phyloP scores from a whole-genome alignment of 805 yeast species.

The Candida tibetensis region DNA sequence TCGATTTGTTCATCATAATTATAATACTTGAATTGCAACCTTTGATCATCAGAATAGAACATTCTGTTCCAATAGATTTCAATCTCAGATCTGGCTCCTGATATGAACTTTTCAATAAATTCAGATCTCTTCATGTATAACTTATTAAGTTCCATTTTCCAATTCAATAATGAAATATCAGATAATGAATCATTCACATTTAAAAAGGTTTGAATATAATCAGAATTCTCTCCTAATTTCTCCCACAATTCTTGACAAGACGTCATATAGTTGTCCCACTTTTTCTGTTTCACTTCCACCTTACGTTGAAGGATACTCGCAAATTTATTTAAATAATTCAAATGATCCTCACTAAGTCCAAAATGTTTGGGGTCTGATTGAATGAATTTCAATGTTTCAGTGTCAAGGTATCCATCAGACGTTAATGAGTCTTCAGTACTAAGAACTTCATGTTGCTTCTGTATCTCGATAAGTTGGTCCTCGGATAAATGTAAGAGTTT shows the following conservation, averaged over 20 bases:
- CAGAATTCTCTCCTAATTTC: conserved; percentile 49
- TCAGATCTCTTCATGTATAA: conserved; percentile 59
- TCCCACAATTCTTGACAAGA: conserved; percentile 55
- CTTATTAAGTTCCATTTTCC: conserved; percentile 54
- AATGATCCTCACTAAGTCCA: conserved; percentile 36
- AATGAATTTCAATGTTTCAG: conserved; percentile 37
- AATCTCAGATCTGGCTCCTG: conserved; percentile 58
- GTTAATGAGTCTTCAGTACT: conserved; percentile 8
- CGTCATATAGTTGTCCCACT: conserved; percentile 29
- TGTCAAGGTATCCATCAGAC: conserved; percentile 34
- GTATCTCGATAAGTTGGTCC: conserved; percentile 32
- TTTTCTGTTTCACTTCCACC: conserved; percentile 35
- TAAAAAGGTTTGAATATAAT: conserved; percentile 43
- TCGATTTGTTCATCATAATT: conserved; percentile 32
- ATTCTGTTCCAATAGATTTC: conserved; percentile 60
- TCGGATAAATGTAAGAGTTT: conserved; percentile 28
- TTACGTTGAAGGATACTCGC: conserved; percentile 29
- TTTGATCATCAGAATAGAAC: conserved; percentile 54
- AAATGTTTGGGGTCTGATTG: conserved; percentile 36
- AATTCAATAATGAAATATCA: conserved; percentile 44
- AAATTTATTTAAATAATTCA: conserved; percentile 30
- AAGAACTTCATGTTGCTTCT: conserved; percentile 22
- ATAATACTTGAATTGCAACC: conserved; percentile 44
- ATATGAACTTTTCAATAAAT: conserved; percentile 65
- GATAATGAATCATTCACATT: conserved; percentile 47